Evolutionary conservation across 768 basidiomycete species (phyloP), one percentile per base, ranked within the genome.

Genomic region (Boletus rubropictus): DNA sequence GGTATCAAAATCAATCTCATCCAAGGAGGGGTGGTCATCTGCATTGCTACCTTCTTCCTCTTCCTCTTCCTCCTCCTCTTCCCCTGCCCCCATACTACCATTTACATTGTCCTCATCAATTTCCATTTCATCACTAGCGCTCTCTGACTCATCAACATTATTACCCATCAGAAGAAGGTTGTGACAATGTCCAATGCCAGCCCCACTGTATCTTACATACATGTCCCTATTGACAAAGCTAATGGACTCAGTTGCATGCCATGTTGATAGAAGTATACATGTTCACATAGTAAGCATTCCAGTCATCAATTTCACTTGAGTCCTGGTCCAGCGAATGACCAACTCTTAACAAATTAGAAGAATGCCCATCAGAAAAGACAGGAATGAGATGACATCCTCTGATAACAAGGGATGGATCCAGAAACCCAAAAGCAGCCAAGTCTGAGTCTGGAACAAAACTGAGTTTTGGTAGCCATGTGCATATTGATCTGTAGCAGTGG

Each of bases 371-470:
- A 4, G 43, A 36, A 39, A 68, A 74, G 0, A 48, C 57, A 1
- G 71, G 72, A 10, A 72, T 69, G 1, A 72, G 42, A 28, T 73
- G 69, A 11, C 55, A 54, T 0, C 45, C 62, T 1, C 59, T 52
- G 2, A 73, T 51, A 1, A 72, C 59, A 0, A 61, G 49, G 0
- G 36, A 39, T 0, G 70, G 70, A 48, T 72, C 64, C 0, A 74
- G 17, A 48, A 74, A 73, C 0, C 67, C 61, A 46, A 72, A 73
- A 0, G 67, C 50, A 0, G 41, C 14, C 0, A 32, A 21, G n/a
- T 64, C 54, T 9, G 36, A 38, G 3, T 58, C 46, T 0, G 57
- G 55, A 1, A 60, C 39, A 35, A 67, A 69, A 10, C 42, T 44
- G 2, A 69, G 14, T 33, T 52, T 52, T 7, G 53, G 7, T 25